phyloP scores from a whole-genome alignment of 2,329 filamentous ascomycete genomes.

The Fusarium napiforme region DNA sequence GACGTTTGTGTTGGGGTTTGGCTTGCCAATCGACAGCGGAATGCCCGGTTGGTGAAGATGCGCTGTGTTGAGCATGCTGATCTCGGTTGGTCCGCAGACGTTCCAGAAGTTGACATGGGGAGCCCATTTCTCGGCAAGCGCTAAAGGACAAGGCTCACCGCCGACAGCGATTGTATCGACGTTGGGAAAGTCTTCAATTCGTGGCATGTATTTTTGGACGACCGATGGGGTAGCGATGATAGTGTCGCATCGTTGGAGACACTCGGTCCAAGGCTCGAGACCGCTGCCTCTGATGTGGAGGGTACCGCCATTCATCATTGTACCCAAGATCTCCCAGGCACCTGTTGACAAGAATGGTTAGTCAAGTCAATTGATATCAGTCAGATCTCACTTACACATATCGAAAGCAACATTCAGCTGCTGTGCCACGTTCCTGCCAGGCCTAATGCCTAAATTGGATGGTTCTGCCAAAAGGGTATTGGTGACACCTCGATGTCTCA shows the following conservation, averaged over 20 bases:
- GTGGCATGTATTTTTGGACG: slow-evolving; percentile 32
- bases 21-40: slow-evolving; percentile 24
- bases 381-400: slow-evolving; percentile 23
- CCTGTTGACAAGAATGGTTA: background rate
- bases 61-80: slow-evolving; percentile 30
- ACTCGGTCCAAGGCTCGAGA: slow-evolving; percentile 29
- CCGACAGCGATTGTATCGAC: slow-evolving; percentile 26
- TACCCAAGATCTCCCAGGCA: slow-evolving; percentile 31
- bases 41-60: slow-evolving; percentile 23
- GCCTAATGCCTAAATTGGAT: slow-evolving; percentile 20
- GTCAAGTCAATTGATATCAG: rapidly evolving
- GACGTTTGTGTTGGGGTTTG: slow-evolving; percentile 62
- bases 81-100: slow-evolving; percentile 31
- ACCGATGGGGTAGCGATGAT: slow-evolving; percentile 33
- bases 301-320: slow-evolving; percentile 33
- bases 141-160: slow-evolving; percentile 27
- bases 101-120: slow-evolving; percentile 33
- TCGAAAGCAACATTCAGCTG: slow-evolving; percentile 34
- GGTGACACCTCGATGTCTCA: slow-evolving; percentile 27
- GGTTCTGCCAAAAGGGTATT: slow-evolving; percentile 30
- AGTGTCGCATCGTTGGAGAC: slow-evolving; percentile 21
- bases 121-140: slow-evolving; percentile 29
- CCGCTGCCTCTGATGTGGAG: slow-evolving; percentile 34
- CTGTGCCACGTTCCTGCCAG: slow-evolving; percentile 31
- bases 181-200: slow-evolving; percentile 20